phyloP scores from a whole-genome alignment of 257 asterid species.

The Jasminum sambac region DNA sequence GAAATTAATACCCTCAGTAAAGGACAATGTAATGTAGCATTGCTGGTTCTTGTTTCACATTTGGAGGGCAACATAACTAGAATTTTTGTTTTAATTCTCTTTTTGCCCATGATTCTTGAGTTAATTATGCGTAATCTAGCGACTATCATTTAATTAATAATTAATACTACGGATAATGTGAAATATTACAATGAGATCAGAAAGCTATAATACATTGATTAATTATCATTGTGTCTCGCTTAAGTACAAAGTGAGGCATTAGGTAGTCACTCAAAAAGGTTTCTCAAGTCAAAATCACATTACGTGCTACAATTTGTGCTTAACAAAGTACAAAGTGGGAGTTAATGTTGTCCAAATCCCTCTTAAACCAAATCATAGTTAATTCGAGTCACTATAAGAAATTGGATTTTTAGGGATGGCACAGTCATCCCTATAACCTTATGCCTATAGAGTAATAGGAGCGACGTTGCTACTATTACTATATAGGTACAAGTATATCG shows the following conservation, averaged over 20 bases:
- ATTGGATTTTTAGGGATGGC: no score
- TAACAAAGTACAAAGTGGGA: no score
- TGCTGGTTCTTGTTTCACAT: neutral
- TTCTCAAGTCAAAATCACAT: neutral
- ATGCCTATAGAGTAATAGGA: no score
- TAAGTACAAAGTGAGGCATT: neutral
- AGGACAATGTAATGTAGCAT: constrained; percentile 22
- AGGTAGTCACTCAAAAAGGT: neutral
- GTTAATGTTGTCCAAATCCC: no score
- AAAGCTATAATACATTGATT: neutral
- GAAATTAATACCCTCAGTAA: neutral
- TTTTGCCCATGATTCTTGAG: neutral
- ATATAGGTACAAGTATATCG: no score
- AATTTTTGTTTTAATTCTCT: neutral
- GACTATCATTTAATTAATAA: neutral
- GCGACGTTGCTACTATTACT: no score
- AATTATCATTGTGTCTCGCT: neutral
- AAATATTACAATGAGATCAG: neutral
- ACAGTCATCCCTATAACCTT: no score
- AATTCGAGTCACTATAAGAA: no score
- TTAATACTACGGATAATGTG: neutral
- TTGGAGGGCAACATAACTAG: neutral
- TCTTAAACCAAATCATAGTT: no score
- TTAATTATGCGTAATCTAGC: constrained; percentile 6
- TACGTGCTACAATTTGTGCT: neutral